phyloP scores from a whole-genome alignment of 2,329 filamentous ascomycete species.

The Colletotrichum aenigma region DNA sequence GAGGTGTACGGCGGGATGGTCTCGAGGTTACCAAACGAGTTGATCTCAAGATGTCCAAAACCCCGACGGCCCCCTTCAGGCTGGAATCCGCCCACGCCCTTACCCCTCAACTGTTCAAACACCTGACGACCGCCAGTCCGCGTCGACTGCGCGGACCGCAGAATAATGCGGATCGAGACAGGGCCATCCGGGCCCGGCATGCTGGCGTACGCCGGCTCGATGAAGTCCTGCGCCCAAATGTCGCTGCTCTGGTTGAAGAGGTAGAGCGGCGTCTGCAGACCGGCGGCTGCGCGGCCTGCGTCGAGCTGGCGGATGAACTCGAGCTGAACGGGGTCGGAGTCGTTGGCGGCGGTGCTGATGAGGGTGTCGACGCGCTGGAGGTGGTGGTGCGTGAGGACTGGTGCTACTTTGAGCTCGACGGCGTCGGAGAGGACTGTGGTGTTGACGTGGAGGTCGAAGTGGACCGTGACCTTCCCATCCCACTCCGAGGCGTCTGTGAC shows the following conservation, averaged over 20 bases:
- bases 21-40: constrained; percentile 37
- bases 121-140: constrained; percentile 33
- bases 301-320: constrained; percentile 25
- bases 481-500: constrained; percentile 25
- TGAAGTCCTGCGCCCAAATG: constrained; percentile 42
- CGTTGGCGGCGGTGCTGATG: constrained; percentile 23
- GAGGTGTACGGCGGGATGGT: constrained; percentile 36
- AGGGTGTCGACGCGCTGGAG: constrained; percentile 31
- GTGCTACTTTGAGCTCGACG: constrained; percentile 39
- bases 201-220: constrained; percentile 41
- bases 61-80: constrained; percentile 21
- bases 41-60: constrained; percentile 36
- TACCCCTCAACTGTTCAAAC: constrained; percentile 33
- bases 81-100: constrained; percentile 36
- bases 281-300: constrained; percentile 7
- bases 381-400: constrained; percentile 41
- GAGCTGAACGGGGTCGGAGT: neutral
- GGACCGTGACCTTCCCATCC: constrained; percentile 30
- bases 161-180: constrained; percentile 34
- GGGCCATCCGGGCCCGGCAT: constrained; percentile 40
- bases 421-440: constrained; percentile 22
- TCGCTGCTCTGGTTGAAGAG: constrained; percentile 29
- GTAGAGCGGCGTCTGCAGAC: constrained; percentile 23
- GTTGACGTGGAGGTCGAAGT: constrained; percentile 31
- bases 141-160: constrained; percentile 31